Evolutionary conservation across 2,329 filamentous ascomycete genomes (phyloP).

Genomic region (Stemphylium vesicarium): DNA sequence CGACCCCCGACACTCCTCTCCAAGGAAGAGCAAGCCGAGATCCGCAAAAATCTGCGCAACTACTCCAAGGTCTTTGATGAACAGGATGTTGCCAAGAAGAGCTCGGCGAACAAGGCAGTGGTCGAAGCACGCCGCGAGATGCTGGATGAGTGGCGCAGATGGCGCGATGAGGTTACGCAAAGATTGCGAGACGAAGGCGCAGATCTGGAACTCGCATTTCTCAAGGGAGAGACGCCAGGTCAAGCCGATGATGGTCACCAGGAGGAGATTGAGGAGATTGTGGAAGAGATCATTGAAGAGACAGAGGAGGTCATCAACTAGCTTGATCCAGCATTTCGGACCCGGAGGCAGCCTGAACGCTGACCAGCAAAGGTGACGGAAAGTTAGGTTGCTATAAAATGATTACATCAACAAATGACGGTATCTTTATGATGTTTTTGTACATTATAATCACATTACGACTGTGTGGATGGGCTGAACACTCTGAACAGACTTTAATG

Average conservation of each 20-base stretch:
- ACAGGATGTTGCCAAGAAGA: slow-evolving; percentile 90
- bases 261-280: slow-evolving; percentile 73
- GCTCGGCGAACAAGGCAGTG: slow-evolving; percentile 91
- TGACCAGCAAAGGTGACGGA: neutral
- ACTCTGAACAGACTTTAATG: neutral
- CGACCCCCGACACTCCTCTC: slow-evolving; percentile 87
- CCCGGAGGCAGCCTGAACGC: neutral
- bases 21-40: slow-evolving; percentile 96
- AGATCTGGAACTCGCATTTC: slow-evolving; percentile 62
- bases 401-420: neutral
- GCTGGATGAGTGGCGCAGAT: slow-evolving; percentile 87
- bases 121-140: slow-evolving; percentile 83
- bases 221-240: slow-evolving; percentile 50
- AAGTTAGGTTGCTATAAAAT: neutral
- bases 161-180: slow-evolving; percentile 74
- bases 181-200: slow-evolving; percentile 67
- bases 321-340: neutral
- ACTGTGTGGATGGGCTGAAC: neutral
- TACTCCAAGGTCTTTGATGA: slow-evolving; percentile 96
- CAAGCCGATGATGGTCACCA: slow-evolving; percentile 56
- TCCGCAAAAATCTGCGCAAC: slow-evolving; percentile 97
- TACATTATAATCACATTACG: too few species aligned
- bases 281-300: slow-evolving; percentile 90
- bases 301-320: slow-evolving; percentile 73
- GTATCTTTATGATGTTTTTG: neutral